Conservation (phyloP, 805 yeast species). For the Candida morakotiae region DNA sequence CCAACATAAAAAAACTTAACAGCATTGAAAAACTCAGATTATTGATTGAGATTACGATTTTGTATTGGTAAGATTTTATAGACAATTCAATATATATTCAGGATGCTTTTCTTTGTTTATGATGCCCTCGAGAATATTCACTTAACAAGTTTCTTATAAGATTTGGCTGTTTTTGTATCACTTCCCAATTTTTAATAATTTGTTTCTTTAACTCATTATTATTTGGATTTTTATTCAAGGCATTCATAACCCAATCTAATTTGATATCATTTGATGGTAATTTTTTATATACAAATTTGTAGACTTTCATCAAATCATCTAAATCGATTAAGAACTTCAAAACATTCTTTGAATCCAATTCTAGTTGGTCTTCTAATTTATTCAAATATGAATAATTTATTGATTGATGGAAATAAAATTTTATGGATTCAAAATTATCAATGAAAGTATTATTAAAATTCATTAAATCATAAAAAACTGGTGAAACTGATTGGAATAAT, state of each 20-base stretch:
- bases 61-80: no score
- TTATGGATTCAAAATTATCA: slow-evolving; percentile 16
- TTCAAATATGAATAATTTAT: slow-evolving; percentile 15
- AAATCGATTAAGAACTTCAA: slow-evolving; percentile 15
- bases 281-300: slow-evolving; percentile 13
- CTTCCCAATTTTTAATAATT: slow-evolving; percentile 16
- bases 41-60: no score
- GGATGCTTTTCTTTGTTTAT: no score
- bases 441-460: not conserved
- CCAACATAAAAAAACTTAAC: no score
- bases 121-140: not conserved
- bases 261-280: slow-evolving; percentile 13
- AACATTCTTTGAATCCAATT: slow-evolving; percentile 9
- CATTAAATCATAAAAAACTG: slow-evolving; percentile 4
- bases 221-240: slow-evolving; percentile 9
- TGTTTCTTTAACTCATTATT: slow-evolving; percentile 6
- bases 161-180: slow-evolving; percentile 6
- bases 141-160: slow-evolving; percentile 7
- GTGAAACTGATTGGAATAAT: slow-evolving; percentile 3
- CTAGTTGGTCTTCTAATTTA: slow-evolving; percentile 13
- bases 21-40: no score
- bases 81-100: no score
- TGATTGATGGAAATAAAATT: slow-evolving; percentile 13
- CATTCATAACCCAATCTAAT: slow-evolving; percentile 18
- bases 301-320: slow-evolving; percentile 14